Conservation (phyloP, 768 basidiomycete species). For the Lactifluus subvellereus region DNA sequence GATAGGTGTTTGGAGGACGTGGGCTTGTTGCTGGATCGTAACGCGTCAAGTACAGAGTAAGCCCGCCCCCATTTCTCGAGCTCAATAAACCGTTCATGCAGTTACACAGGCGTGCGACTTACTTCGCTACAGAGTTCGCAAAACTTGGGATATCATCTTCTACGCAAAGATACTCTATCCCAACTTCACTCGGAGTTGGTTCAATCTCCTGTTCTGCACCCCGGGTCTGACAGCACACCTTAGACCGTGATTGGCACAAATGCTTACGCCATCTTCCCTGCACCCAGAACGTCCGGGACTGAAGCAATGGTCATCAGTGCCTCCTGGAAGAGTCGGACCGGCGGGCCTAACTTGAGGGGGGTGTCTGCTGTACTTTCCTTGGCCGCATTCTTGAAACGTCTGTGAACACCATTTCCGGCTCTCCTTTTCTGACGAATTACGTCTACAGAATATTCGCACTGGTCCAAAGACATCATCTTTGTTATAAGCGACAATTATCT, state of each 20-base stretch:
- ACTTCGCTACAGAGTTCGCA: conserved; percentile 58
- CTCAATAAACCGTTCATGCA: conserved; percentile 10
- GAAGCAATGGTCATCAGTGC: conserved; percentile 92
- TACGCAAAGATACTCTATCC: conserved; percentile 62
- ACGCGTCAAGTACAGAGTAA: conserved; percentile 69
- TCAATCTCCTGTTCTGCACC: neutral
- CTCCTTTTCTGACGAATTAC: neutral
- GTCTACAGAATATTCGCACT: conserved; percentile 69
- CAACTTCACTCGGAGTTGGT: conserved; percentile 47
- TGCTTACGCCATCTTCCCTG: conserved; percentile 72
- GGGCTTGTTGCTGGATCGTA: conserved; percentile 53
- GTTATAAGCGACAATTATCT: conserved; percentile 84
- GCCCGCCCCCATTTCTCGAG: conserved; percentile 28
- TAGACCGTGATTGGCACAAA: conserved; percentile 65
- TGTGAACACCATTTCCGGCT: conserved; percentile 23
- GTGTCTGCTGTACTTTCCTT: conserved; percentile 79
- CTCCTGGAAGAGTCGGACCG: conserved; percentile 73
- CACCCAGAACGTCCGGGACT: conserved; percentile 87
- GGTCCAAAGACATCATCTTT: conserved; percentile 93
- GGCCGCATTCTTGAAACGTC: conserved; percentile 81
- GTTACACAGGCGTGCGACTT: conserved; percentile 53
- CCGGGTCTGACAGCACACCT: conserved; percentile 8
- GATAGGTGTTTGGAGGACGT: conserved; percentile 74
- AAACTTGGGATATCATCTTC: conserved; percentile 68
- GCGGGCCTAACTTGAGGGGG: conserved; percentile 77